phyloP scores from a whole-genome alignment of 495 filamentous ascomycete genomes.

The Penicillium robsamsonii region DNA sequence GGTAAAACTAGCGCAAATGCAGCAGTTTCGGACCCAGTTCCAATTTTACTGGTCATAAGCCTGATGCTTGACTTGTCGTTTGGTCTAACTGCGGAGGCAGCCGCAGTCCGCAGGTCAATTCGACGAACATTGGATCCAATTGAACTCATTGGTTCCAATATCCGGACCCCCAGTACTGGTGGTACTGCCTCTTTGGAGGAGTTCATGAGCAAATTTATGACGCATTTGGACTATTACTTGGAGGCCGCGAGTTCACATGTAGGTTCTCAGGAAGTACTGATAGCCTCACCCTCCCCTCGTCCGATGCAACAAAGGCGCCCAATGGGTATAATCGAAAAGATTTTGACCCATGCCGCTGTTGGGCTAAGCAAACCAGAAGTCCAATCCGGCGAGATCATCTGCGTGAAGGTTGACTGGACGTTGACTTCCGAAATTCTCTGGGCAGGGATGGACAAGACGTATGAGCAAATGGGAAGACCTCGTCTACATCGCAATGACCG shows the following conservation, averaged over 20 bases:
- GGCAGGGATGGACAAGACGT: not conserved
- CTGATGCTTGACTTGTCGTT: slow-evolving; percentile 9
- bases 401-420: not conserved
- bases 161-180: slow-evolving; percentile 4
- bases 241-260: slow-evolving; percentile 1
- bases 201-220: slow-evolving; percentile 3
- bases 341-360: slow-evolving; percentile 7
- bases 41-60: not conserved
- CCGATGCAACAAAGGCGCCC: slow-evolving; percentile 1
- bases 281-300: not conserved
- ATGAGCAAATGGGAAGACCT: not conserved
- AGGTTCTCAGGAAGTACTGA: not conserved
- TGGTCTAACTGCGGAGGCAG: slow-evolving; percentile 6
- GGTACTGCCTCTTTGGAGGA: not conserved
- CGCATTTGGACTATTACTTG: slow-evolving; percentile 4
- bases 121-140: slow-evolving; percentile 10
- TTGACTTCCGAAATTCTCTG: not conserved
- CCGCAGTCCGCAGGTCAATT: slow-evolving; percentile 2
- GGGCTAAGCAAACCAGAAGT: slow-evolving; percentile 6
- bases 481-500: not conserved
- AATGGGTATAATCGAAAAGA: slow-evolving; percentile 9
- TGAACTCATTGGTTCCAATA: slow-evolving; percentile 8
- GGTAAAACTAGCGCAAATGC: not conserved
- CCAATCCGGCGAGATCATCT: not conserved
- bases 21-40: not conserved